phyloP scores from a whole-genome alignment of 108 stramenopile genomes.

The Asterionellopsis glacialis region DNA sequence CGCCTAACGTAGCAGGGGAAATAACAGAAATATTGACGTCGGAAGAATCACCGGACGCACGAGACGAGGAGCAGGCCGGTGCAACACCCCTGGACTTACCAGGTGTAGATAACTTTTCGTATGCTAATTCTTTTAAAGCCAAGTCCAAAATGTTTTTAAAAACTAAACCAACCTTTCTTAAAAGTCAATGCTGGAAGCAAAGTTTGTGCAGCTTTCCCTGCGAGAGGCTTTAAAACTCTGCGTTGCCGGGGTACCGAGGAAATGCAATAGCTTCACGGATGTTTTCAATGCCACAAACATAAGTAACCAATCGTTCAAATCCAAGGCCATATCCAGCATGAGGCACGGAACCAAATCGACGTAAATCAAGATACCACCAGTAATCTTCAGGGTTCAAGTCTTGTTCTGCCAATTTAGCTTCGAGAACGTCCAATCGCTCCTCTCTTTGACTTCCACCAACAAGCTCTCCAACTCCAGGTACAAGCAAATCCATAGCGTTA shows the following conservation, averaged over 20 bases:
- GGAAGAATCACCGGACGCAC: no score
- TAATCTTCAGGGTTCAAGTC: slow-evolving; percentile 90
- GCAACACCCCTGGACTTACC: no score
- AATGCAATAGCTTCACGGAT: slow-evolving; percentile 98
- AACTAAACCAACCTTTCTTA: no score
- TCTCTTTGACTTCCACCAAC: slow-evolving; percentile 98
- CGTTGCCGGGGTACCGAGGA: slow-evolving; percentile 95
- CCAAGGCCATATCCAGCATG: slow-evolving; percentile 99
- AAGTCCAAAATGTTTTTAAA: no score
- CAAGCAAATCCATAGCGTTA: slow-evolving; percentile 97
- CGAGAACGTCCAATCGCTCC: slow-evolving; percentile 86
- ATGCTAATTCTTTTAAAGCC: no score
- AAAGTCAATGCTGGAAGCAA: no score
- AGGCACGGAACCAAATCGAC: slow-evolving; percentile 93
- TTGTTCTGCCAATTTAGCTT: slow-evolving; percentile 86
- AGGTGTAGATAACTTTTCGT: no score
- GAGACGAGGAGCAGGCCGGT: no score
- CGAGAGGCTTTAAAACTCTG: slow-evolving; percentile 86
- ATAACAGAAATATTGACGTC: no score
- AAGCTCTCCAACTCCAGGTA: slow-evolving; percentile 98
- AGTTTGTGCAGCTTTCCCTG: no score
- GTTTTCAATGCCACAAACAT: slow-evolving; percentile 97
- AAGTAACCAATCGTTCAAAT: slow-evolving; percentile 98
- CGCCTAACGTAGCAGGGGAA: no score
- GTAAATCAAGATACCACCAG: slow-evolving; percentile 96